Evolutionary conservation across 306 rosid genomes (phyloP), one percentile per base, ranked within the genome.

Genomic region (Fragaria ananassa): DNA sequence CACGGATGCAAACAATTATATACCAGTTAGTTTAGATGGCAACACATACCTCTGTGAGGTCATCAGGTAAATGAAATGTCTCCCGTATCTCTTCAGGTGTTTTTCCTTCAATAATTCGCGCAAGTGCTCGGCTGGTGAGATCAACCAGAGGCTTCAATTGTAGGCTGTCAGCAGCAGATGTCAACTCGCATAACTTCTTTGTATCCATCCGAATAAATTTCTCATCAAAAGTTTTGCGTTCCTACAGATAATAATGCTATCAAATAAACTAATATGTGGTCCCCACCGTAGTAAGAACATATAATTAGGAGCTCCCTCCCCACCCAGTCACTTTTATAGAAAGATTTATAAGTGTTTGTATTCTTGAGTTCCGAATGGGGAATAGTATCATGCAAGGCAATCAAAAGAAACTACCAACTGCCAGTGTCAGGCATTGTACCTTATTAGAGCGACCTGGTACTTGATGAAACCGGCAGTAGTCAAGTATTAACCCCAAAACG

Each of bases 71-170:
- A 81, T 93, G 96, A 88, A 93, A 93, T 65, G 96, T 88, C 80
- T 91, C 95, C 23, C 98, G 89, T 47, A 93, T 93, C 87, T 93
- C 96, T 85, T 93, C 93, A 5, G 98, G 93, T 29, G 98, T 81
- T 83, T 93, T 93, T 74, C 98, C 98, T 86, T 93, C 98, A 79
- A 93, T 91, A 73, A 91, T 93, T 73, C 93, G 93, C 42, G 98
- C 98, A 81, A 93, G 96, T 69, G 98, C 96, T 76, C 93, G 83
- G 75, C 98, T 90, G 49, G 98, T 93, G 58, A 93, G 85, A 78
- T 93, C 96, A 79, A 91, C 98, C 89, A 93, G 86, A 34, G 96
- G 93, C 88, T 93, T 93, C 79, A 93, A 80, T 71, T 91, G 98
- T 57, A 93, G 95, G 84, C 98, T 89, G 77, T 91, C 96, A 70